Evolutionary conservation across 139 green algal genomes (phyloP).

Genomic region (Volvox africanus): DNA sequence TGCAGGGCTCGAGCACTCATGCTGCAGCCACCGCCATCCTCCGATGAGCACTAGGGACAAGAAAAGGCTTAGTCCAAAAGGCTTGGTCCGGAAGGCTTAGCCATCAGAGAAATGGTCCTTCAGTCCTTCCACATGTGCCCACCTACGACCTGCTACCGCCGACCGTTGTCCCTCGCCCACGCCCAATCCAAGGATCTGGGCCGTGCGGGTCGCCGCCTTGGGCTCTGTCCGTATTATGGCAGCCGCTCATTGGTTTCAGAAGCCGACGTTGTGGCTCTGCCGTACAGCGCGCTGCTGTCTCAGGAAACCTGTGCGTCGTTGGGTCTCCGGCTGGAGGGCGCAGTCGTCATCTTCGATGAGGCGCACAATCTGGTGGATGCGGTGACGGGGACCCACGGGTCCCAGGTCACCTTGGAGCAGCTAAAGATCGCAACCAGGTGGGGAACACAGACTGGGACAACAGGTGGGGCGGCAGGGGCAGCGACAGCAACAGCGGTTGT

Average conservation of each 20-base stretch:
- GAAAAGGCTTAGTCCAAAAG: too few species aligned
- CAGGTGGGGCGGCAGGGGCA: too few species aligned
- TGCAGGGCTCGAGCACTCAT: too few species aligned
- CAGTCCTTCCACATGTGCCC: too few species aligned
- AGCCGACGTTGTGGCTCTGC: slow-evolving; percentile 92
- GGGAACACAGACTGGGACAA: too few species aligned
- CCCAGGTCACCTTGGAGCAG: slow-evolving; percentile 61
- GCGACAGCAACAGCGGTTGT: too few species aligned
- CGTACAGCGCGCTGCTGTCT: slow-evolving; percentile 77
- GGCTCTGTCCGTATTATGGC: slow-evolving; percentile 94
- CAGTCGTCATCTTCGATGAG: slow-evolving; percentile 96
- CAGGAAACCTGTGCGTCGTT: slow-evolving; percentile 29
- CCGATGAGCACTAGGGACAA: too few species aligned
- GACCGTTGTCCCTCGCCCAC: too few species aligned
- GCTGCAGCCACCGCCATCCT: too few species aligned
- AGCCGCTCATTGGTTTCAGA: slow-evolving; percentile 70
- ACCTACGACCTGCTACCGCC: too few species aligned
- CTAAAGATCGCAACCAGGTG: slow-evolving; percentile 1
- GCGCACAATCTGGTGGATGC: slow-evolving; percentile 96
- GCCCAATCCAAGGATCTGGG: slow-evolving; percentile 77
- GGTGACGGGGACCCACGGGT: slow-evolving; percentile 81
- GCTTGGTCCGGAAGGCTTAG: too few species aligned
- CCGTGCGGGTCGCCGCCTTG: slow-evolving; percentile 58
- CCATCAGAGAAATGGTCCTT: too few species aligned
- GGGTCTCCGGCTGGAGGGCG: slow-evolving; percentile 50